phyloP scores from a whole-genome alignment of 2,329 filamentous ascomycete species.

The Ophiosphaerella narmari region DNA sequence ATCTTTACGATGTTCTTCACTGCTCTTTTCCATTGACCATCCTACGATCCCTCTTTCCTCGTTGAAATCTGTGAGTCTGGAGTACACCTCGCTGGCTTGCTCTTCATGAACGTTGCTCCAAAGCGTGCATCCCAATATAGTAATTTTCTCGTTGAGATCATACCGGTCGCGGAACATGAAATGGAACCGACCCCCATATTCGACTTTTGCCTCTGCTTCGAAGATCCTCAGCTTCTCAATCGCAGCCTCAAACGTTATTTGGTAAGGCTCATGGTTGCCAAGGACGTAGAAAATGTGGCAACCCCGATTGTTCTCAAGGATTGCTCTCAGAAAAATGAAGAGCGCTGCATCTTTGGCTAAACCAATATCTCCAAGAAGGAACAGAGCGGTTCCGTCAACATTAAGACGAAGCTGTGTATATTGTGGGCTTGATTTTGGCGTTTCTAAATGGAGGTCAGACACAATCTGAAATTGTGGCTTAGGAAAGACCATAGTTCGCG shows the following conservation, averaged over 20 bases:
- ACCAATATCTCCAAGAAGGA: slow-evolving; percentile 25
- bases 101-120: slow-evolving; percentile 5
- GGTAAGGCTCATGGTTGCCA: slow-evolving; percentile 24
- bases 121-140: slow-evolving; percentile 23
- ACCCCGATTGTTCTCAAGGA: slow-evolving; percentile 6
- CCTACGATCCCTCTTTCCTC: slow-evolving; percentile 17
- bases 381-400: slow-evolving; percentile 7
- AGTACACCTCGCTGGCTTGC: neutral
- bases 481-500: slow-evolving; percentile 8
- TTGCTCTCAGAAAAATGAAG: slow-evolving; percentile 17
- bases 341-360: slow-evolving; percentile 8
- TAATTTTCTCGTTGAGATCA: slow-evolving; percentile 13
- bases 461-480: slow-evolving; percentile 22
- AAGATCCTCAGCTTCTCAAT: slow-evolving; percentile 12
- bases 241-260: slow-evolving; percentile 4
- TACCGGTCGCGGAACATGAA: slow-evolving; percentile 17
- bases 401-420: slow-evolving; percentile 12
- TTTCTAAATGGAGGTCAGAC: slow-evolving; percentile 30
- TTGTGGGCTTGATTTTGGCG: slow-evolving; percentile 6
- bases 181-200: slow-evolving; percentile 15
- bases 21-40: slow-evolving; percentile 50
- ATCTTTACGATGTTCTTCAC: slow-evolving; percentile 45
- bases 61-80: slow-evolving; percentile 23
- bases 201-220: slow-evolving; percentile 9
- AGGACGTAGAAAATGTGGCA: slow-evolving; percentile 23